Percentiles rank a stretch among this genome's conserved stretches.
phyloP scores from a whole-genome alignment of 306 rosid genomes.

The Rosa chinensis region DNA sequence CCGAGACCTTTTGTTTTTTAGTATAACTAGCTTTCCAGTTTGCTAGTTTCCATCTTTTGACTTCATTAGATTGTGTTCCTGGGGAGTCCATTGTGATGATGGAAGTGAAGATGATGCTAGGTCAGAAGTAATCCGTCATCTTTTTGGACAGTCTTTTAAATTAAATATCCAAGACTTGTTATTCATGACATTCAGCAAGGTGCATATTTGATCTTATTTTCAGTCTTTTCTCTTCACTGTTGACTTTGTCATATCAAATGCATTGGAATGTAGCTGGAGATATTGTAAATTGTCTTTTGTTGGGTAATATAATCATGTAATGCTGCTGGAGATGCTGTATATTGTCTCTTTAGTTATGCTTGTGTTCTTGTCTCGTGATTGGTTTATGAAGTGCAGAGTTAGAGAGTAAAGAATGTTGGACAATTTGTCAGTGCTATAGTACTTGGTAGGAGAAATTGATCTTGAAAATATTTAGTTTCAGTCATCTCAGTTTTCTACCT shows the following conservation, averaged over 20 bases:
- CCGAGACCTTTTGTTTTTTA: not conserved
- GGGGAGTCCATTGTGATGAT: not conserved
- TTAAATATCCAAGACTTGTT: not conserved
- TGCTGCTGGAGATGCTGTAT: no score
- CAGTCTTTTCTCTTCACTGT: not conserved
- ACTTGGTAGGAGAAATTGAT: not conserved
- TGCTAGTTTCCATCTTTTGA: not conserved
- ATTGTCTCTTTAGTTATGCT: not conserved
- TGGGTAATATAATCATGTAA: no score
- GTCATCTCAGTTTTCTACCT: not conserved
- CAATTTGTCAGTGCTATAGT: not conserved
- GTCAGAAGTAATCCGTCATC: not conserved
- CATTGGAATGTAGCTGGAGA: not conserved
- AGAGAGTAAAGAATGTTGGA: not conserved
- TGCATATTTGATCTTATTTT: not conserved
- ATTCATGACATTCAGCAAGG: not conserved
- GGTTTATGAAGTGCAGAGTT: no score
- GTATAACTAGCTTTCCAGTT: not conserved
- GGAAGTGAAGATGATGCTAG: not conserved
- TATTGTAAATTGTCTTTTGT: no score
- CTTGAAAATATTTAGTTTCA: not conserved
- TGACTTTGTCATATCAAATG: no score
- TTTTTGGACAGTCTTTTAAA: not conserved
- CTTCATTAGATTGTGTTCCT: not conserved
- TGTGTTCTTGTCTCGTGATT: no score